phyloP scores from a whole-genome alignment of 1,139 yeast species.

The Geotrichum histeridarum region DNA sequence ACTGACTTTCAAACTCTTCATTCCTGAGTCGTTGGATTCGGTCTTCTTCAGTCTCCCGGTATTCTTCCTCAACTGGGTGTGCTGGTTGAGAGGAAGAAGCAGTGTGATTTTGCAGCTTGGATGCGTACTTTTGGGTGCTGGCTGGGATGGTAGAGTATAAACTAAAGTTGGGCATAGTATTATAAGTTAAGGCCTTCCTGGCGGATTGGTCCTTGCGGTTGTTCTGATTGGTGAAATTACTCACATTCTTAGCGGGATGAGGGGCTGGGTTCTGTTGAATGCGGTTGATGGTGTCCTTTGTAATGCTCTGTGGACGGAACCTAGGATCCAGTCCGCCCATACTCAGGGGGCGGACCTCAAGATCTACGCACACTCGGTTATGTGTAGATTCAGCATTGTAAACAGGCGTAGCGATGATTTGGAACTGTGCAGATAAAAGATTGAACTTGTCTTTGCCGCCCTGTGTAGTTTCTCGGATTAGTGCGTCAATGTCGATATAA shows the following conservation, averaged over 20 bases:
- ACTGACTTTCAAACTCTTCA: conserved; percentile 2
- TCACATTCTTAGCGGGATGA: background rate
- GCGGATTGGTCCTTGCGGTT: background rate
- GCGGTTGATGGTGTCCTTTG: background rate
- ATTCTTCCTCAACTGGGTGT: background rate
- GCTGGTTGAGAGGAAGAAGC: too few relatives aligned
- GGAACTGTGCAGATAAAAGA: background rate
- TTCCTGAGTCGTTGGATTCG: background rate
- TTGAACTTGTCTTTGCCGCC: background rate
- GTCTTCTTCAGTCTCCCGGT: background rate
- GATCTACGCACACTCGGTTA: conserved; percentile 4
- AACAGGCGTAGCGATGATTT: conserved; percentile 11
- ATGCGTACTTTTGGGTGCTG: background rate
- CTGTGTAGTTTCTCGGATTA: conserved; percentile 6
- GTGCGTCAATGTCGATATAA: conserved; percentile 15
- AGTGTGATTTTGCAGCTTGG: background rate
- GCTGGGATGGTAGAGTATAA: background rate
- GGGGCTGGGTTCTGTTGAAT: background rate
- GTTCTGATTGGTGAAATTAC: background rate
- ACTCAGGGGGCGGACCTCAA: conserved; percentile 3
- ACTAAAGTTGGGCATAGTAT: background rate
- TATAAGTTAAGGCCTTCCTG: background rate
- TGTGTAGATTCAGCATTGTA: conserved; percentile 7
- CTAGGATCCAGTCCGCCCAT: background rate
- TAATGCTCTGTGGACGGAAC: background rate